These are phyloP conservation scores for Ramaria sp. DNA, from an alignment of 768 basidiomycete genomes.

Conservation along the genomic window DNA sequence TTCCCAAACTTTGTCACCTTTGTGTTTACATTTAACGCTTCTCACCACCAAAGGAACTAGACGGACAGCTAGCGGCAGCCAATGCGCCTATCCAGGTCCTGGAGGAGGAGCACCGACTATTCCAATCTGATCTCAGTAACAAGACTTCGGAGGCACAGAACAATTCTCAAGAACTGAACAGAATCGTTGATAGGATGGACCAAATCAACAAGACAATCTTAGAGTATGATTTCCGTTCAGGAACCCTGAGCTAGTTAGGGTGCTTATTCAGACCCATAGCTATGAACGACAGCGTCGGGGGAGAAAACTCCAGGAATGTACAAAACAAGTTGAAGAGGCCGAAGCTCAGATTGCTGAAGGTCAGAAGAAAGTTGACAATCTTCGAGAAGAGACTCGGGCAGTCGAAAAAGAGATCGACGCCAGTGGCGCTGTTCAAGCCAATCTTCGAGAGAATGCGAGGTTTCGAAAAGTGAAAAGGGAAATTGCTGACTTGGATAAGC, in stretches of 20 bases:
- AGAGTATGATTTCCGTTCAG: slow-evolving; percentile 30
- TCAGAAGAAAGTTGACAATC: slow-evolving; percentile 27
- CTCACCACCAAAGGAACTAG: slow-evolving; percentile 40
- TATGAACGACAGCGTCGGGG: slow-evolving; percentile 63
- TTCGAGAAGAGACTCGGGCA: slow-evolving; percentile 34
- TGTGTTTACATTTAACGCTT: not conserved
- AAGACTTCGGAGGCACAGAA: slow-evolving; percentile 43
- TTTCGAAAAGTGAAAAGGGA: slow-evolving; percentile 58
- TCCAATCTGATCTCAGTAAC: slow-evolving; percentile 37
- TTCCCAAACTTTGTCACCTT: not conserved
- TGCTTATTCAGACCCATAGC: slow-evolving; percentile 26
- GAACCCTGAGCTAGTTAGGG: not conserved
- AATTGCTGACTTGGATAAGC: slow-evolving; percentile 51
- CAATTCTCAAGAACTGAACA: slow-evolving; percentile 52
- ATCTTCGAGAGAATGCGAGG: slow-evolving; percentile 74
- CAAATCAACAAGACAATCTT: slow-evolving; percentile 53
- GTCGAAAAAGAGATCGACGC: slow-evolving; percentile 76
- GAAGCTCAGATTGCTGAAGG: slow-evolving; percentile 35
- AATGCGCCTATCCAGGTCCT: slow-evolving; percentile 55
- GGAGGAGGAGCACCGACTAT: slow-evolving; percentile 40
- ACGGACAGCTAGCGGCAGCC: slow-evolving; percentile 46
- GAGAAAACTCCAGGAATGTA: slow-evolving; percentile 47
- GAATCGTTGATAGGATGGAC: slow-evolving; percentile 49
- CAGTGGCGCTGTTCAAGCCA: slow-evolving; percentile 55
- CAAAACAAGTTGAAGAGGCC: slow-evolving; percentile 37